Percentiles rank a stretch among this genome's conserved stretches.
These are phyloP conservation scores for Tremellales sp. DNA, from an alignment of 1,284 basidiomycete genomes.

Conservation along the genomic window DNA sequence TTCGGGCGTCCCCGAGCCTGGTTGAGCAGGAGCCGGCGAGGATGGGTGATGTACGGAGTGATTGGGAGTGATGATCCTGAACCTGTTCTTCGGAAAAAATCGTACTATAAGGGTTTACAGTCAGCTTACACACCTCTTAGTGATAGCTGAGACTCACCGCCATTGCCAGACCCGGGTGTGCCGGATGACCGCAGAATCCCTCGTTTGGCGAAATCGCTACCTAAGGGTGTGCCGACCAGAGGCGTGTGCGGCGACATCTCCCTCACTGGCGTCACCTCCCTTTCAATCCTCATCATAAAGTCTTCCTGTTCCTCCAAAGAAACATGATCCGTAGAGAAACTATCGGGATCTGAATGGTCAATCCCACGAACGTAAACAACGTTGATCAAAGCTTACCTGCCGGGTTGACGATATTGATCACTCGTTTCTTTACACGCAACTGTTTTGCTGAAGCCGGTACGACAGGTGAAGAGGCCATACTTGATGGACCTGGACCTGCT, in stretches of 20 bases:
- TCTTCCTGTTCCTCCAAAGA: slow-evolving; percentile 5
- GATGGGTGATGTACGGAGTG: slow-evolving; percentile 7
- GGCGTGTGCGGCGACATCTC: slow-evolving; percentile 10
- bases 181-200: slow-evolving; percentile 32
- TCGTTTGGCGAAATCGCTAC: slow-evolving; percentile 13
- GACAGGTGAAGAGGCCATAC: slow-evolving; percentile 20
- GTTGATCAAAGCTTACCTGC: slow-evolving; percentile 17
- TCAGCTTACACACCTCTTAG: background rate
- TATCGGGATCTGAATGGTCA: slow-evolving; percentile 16
- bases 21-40: slow-evolving; percentile 10
- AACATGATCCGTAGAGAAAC: slow-evolving; percentile 20
- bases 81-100: slow-evolving; percentile 41
- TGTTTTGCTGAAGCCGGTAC: slow-evolving; percentile 20
- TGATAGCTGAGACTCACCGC: slow-evolving; percentile 18
- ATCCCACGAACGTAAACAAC: background rate
- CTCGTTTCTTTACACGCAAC: slow-evolving; percentile 20
- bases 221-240: background rate
- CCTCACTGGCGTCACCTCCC: slow-evolving; percentile 7
- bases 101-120: slow-evolving; percentile 31
- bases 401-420: slow-evolving; percentile 34
- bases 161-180: slow-evolving; percentile 40
- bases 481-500: slow-evolving; percentile 24
- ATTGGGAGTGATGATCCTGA: slow-evolving; percentile 40
- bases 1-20: slow-evolving; percentile 6
- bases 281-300: slow-evolving; percentile 5